A percentile compares a stretch with the other conserved stretches of the same genome.
Evolutionary conservation across 805 yeast genomes (phyloP).

Genomic region (Suhomyces canberraensis): DNA sequence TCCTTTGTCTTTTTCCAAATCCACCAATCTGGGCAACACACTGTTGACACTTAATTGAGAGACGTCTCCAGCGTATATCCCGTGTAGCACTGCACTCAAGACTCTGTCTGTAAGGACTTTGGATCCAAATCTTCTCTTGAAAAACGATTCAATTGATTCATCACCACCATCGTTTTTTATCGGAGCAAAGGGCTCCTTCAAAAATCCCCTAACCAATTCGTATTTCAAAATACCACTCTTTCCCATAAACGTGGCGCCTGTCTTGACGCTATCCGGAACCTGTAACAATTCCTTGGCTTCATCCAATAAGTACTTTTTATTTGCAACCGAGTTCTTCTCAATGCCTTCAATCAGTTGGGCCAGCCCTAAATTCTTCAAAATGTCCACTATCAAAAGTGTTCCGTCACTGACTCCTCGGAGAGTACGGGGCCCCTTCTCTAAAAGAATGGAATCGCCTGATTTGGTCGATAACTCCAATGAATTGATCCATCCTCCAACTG

Average conservation of each 20-base stretch:
- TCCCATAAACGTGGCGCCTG: constrained; percentile 29
- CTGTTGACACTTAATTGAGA: constrained; percentile 60
- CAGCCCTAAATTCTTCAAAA: constrained; percentile 46
- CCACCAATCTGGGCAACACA: constrained; percentile 52
- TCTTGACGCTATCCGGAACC: constrained; percentile 46
- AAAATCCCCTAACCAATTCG: constrained; percentile 41
- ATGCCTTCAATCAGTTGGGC: constrained; percentile 57
- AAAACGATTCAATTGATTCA: constrained; percentile 68
- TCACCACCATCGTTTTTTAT: constrained; percentile 37
- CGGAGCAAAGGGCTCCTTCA: constrained; percentile 51
- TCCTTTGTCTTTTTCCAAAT: constrained; percentile 58
- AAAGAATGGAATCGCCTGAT: constrained; percentile 23
- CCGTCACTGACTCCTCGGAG: constrained; percentile 82
- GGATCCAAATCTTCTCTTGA: constrained; percentile 66
- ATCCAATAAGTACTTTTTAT: constrained; percentile 63
- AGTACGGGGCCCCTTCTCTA: constrained; percentile 92
- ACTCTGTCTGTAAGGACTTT: constrained; percentile 51
- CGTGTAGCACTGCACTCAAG: constrained; percentile 80
- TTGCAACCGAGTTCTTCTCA: constrained; percentile 56
- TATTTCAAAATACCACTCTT: constrained; percentile 40
- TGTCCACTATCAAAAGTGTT: constrained; percentile 62
- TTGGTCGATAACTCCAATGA: constrained; percentile 38
- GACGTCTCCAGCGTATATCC: constrained; percentile 80
- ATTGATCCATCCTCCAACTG: constrained; percentile 80
- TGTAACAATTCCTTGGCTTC: constrained; percentile 46